phyloP scores from a whole-genome alignment of 1,284 basidiomycete species.

The Dichomitus squalens region DNA sequence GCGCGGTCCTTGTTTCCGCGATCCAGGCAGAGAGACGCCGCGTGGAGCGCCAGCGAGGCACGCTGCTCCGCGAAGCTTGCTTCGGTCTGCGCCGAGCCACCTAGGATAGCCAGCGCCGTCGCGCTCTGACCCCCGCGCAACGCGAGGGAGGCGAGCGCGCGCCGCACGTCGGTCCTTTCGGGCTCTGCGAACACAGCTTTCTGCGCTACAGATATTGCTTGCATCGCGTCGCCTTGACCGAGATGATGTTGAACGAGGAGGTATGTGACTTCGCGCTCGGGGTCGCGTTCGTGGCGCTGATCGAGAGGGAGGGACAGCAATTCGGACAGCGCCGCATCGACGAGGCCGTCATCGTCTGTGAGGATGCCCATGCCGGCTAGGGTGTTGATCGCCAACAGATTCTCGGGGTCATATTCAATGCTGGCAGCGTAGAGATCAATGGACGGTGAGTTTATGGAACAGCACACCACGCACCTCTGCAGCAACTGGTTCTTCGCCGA shows the following conservation, averaged over 20 bases:
- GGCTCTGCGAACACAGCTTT: conserved; percentile 61
- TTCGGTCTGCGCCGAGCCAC: conserved; percentile 30
- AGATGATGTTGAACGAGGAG: conserved; percentile 70
- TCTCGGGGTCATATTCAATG: conserved; percentile 69
- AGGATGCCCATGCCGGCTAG: conserved; percentile 88
- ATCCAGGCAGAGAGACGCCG: conserved; percentile 36
- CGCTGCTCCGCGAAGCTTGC: conserved; percentile 35
- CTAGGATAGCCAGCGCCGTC: conserved; percentile 43
- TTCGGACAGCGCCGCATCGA: conserved; percentile 88
- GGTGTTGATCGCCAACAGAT: conserved; percentile 78
- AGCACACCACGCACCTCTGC: conserved; percentile 65
- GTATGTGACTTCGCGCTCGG: conserved; percentile 63
- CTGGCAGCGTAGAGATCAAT: too few species aligned
- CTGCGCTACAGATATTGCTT: conserved; percentile 58
- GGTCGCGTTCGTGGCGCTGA: conserved; percentile 64
- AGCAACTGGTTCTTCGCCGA: conserved; percentile 81
- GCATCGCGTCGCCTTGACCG: conserved; percentile 54
- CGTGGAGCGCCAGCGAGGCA: conserved; percentile 46
- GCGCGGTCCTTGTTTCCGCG: conserved; percentile 31
- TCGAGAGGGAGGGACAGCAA: conserved; percentile 69
- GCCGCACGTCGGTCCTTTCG: conserved; percentile 46
- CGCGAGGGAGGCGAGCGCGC: conserved; percentile 53
- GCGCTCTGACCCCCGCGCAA: conserved; percentile 49
- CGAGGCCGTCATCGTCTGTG: conserved; percentile 75
- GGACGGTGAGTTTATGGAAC: not conserved